These are phyloP conservation scores for Aegilops umbellulata DNA, from an alignment of 176 grass and related monocot species.

Conservation along the genomic window DNA sequence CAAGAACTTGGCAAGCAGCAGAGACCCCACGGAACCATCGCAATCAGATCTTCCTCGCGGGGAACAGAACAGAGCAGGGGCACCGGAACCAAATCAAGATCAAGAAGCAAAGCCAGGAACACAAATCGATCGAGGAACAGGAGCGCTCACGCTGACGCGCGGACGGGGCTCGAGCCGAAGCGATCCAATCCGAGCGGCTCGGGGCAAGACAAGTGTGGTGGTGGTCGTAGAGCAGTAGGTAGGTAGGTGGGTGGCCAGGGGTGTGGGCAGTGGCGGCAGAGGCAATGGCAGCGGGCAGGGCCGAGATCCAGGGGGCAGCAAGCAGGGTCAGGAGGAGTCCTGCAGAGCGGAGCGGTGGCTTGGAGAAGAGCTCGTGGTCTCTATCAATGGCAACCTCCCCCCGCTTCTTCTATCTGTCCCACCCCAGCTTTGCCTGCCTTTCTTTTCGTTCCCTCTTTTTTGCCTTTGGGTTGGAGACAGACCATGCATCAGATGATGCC, in stretches of 20 bases:
- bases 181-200: constrained; percentile 26
- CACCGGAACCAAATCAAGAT: neutral
- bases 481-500: constrained; percentile 18
- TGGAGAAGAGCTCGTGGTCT: constrained; percentile 61
- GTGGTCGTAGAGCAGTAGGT: neutral
- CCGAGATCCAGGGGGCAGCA: constrained; percentile 46
- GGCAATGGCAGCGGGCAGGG: constrained; percentile 42
- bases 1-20: neutral
- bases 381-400: constrained; percentile 44
- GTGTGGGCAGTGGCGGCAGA: constrained; percentile 5
- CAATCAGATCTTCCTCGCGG: constrained; percentile 26
- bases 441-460: neutral
- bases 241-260: neutral
- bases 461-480: constrained; percentile 35
- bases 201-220: neutral
- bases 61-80: neutral
- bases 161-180: neutral
- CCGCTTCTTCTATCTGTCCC: neutral
- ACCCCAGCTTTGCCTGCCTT: neutral
- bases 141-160: constrained; percentile 27
- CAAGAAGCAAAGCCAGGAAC: neutral
- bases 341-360: constrained; percentile 43
- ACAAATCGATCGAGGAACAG: constrained; percentile 17
- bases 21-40: neutral
- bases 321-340: constrained; percentile 13